Evolutionary conservation across 345 rosid genomes (phyloP), one percentile per base, ranked within the genome.

Genomic region (Eucalyptus decipiens): DNA sequence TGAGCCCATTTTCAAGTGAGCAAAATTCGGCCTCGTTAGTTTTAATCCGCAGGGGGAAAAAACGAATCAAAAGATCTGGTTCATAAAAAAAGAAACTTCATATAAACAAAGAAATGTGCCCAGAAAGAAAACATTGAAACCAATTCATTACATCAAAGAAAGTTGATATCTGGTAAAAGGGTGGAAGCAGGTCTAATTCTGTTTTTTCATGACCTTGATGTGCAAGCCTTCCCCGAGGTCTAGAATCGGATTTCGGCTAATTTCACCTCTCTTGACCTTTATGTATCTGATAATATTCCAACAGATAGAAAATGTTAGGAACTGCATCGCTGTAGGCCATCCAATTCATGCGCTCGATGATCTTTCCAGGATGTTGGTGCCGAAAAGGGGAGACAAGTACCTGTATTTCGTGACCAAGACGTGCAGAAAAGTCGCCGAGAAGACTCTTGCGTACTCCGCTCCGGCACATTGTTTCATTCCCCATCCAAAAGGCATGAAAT

Each of bases 391-490:
- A 67, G 80, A 67, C 6, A 17, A 32, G 80, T 32, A 67, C 80
- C 42, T 17, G 40, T 32, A 67, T 67, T 67, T 67, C 23, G 23
- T 32, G 80, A 67, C 40, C 80, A 67, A 67, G 42, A 67, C 42
- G 80, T 67, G 40, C 40, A 67, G 42, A 32, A 67, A 67, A 67
- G 80, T 67, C 12, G 23, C 80, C 80, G 18, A 5, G 80, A 67
- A 60, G 11, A 88, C 86, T 72, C 87, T 89, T 4, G 86, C 23
- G 50, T 86, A 91, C 30, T 91, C 93, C 15, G 90, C 91, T 21
- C 93, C 94, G 8, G 89, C 91, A 40, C 92, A 88, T 40, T 91
- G 90, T 65, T 87, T 92, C 60, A 81, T 89, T 34, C 94, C 92
- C 45, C 89, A 89, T 10, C 93, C 91, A 9, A 90, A 92, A 21